Percentiles rank a stretch among this genome's conserved stretches.
phyloP scores from a whole-genome alignment of 805 yeast genomes.

The Saturnispora galanensis region DNA sequence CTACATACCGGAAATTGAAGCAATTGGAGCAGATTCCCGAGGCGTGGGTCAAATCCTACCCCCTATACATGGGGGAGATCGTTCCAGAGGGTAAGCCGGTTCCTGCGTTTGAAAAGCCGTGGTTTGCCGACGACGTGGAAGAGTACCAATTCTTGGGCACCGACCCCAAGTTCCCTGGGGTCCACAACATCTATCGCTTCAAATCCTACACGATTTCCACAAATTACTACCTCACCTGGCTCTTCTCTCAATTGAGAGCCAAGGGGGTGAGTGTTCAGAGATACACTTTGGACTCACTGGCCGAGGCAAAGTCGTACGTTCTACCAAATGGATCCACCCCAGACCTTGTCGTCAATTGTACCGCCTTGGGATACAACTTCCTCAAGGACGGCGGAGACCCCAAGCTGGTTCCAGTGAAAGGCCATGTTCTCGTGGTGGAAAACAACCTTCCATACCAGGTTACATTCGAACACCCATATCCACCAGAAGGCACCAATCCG shows the following conservation, averaged over 20 bases:
- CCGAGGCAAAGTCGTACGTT: constrained; percentile 36
- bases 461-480: constrained; percentile 22
- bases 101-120: constrained; percentile 27
- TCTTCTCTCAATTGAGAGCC: constrained; percentile 34
- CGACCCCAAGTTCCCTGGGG: constrained; percentile 28
- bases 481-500: constrained; percentile 22
- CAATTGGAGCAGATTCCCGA: constrained; percentile 29
- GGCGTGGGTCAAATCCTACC: constrained; percentile 24
- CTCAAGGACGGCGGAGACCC: constrained; percentile 44
- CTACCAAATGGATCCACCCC: constrained; percentile 17
- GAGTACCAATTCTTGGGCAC: constrained; percentile 27
- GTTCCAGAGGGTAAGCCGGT: constrained; percentile 8
- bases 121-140: constrained; percentile 40
- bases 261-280: constrained; percentile 40
- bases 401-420: constrained; percentile 41
- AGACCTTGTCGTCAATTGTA: constrained; percentile 44
- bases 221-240: constrained; percentile 43
- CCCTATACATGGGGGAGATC: constrained; percentile 21
- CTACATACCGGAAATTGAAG: constrained; percentile 28
- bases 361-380: constrained; percentile 40
- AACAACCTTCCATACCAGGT: constrained; percentile 34
- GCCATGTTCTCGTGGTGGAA: constrained; percentile 47
- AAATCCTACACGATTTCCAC: constrained; percentile 52
- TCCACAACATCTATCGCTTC: constrained; percentile 29
- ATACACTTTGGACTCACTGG: constrained; percentile 30